phyloP scores from a whole-genome alignment of 306 rosid species.

The Lagenaria siceraria region DNA sequence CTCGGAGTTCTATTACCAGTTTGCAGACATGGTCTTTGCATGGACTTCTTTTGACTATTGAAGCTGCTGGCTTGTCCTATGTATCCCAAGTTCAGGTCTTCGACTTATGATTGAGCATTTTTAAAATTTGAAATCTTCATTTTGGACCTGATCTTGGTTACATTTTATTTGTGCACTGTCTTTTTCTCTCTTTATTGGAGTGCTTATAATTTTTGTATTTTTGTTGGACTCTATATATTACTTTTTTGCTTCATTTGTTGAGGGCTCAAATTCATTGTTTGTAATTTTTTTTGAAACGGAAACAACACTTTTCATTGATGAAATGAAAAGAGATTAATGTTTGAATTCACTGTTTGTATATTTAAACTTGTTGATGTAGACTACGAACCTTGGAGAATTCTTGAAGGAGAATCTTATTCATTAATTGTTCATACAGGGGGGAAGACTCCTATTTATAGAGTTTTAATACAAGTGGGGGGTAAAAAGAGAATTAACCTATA shows the following conservation, averaged over 20 bases:
- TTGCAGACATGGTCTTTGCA: constrained; percentile 97
- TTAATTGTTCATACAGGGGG: too few relatives aligned
- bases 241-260: not conserved
- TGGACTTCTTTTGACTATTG: constrained; percentile 90
- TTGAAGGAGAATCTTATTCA: too few relatives aligned
- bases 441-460: too few relatives aligned
- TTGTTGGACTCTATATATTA: not conserved
- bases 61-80: constrained; percentile 96
- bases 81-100: constrained; percentile 96
- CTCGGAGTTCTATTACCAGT: constrained; percentile 66
- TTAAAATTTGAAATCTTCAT: not conserved
- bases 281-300: too few relatives aligned
- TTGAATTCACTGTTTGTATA: too few relatives aligned
- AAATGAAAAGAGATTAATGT: too few relatives aligned
- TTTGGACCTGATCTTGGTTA: not conserved
- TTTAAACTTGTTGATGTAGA: not conserved
- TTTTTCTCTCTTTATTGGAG: not conserved
- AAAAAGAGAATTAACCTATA: too few relatives aligned
- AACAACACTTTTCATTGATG: too few relatives aligned
- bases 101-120: constrained; percentile 7
- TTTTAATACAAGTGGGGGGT: too few relatives aligned
- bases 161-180: not conserved
- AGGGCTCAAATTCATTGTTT: not conserved
- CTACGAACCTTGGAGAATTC: too few relatives aligned
- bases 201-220: not conserved